Percentiles rank a stretch among this genome's conserved stretches.
Conservation (phyloP, 768 basidiomycete species). For the Strobilomyces confusus region DNA sequence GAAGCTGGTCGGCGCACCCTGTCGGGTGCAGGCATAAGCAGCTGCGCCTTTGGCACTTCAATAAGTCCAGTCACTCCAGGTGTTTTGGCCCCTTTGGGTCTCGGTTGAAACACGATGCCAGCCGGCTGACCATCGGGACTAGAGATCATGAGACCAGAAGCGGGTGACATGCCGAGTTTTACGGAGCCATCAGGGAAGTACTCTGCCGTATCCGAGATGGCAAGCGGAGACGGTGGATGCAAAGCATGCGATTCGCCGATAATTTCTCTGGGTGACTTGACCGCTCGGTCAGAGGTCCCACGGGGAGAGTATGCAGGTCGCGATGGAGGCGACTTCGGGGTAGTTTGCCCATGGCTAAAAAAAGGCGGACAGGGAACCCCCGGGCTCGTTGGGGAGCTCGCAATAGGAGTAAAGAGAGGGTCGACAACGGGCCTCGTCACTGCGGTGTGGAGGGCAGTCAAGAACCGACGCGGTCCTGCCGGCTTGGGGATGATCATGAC, state of each 20-base stretch:
- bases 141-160: conserved; percentile 86
- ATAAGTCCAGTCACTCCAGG: conserved; percentile 33
- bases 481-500: conserved; percentile 98
- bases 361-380: conserved; percentile 48
- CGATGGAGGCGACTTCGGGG: conserved; percentile 42
- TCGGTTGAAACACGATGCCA: conserved; percentile 95
- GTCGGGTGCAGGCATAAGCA: conserved; percentile 28
- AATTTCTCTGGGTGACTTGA: conserved; percentile 50
- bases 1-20: conserved; percentile 24
- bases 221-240: conserved; percentile 66
- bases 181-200: conserved; percentile 60
- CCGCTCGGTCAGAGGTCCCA: conserved; percentile 58
- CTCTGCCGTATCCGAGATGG: conserved; percentile 68
- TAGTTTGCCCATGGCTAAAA: conserved; percentile 30
- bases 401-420: conserved; percentile 91
- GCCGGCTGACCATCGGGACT: conserved; percentile 90
- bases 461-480: conserved; percentile 87
- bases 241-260: conserved; percentile 35
- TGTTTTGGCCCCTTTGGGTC: conserved; percentile 37
- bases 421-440: conserved; percentile 83
- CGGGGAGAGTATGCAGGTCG: conserved; percentile 46
- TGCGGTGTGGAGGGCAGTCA: conserved; percentile 91
- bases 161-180: conserved; percentile 69
- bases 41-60: conserved; percentile 46
- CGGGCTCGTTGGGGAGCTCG: conserved; percentile 85